phyloP scores from a whole-genome alignment of 2,329 filamentous ascomycete genomes.

The Stagonosporopsis cucurbitacearum region DNA sequence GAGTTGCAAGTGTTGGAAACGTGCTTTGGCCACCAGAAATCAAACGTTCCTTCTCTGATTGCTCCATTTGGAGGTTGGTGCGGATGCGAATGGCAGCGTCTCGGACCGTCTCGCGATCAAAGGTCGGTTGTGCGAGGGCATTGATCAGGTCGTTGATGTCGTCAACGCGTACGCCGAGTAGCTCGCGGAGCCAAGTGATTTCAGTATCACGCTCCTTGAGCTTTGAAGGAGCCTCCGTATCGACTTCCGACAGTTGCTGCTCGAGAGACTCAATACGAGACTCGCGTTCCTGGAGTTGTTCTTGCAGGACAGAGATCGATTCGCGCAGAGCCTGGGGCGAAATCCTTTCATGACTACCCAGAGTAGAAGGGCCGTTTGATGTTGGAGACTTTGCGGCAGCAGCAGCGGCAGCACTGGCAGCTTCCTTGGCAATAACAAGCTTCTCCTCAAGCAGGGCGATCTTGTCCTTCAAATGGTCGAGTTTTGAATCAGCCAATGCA shows the following conservation, averaged over 20 bases:
- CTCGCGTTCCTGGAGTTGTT: conserved; percentile 95
- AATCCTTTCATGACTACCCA: conserved; percentile 76
- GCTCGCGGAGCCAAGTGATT: conserved; percentile 91
- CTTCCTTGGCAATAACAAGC: conserved; percentile 86
- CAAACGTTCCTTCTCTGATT: conserved; percentile 89
- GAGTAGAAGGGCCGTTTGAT: conserved; percentile 42
- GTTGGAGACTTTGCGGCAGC: conserved; percentile 62
- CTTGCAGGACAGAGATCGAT: conserved; percentile 94
- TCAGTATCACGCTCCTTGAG: conserved; percentile 92
- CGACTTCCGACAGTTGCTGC: conserved; percentile 69
- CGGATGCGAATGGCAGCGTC: conserved; percentile 92
- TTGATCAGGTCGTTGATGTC: conserved; percentile 92
- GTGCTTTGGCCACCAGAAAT: conserved; percentile 67
- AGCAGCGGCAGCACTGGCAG: conserved; percentile 82
- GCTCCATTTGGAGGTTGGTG: conserved; percentile 96
- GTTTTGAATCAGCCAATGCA: conserved; percentile 81
- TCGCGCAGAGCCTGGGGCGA: conserved; percentile 94
- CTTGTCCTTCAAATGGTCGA: conserved; percentile 84
- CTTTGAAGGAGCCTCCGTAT: conserved; percentile 79
- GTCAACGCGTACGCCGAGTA: conserved; percentile 86
- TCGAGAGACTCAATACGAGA: conserved; percentile 87
- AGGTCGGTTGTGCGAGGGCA: conserved; percentile 74
- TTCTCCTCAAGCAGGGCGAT: conserved; percentile 87
- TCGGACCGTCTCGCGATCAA: conserved; percentile 79
- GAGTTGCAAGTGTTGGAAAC: conserved; percentile 77